Conservation (phyloP, 2,329 filamentous ascomycete species). For the Stenocarpella maydis region DNA sequence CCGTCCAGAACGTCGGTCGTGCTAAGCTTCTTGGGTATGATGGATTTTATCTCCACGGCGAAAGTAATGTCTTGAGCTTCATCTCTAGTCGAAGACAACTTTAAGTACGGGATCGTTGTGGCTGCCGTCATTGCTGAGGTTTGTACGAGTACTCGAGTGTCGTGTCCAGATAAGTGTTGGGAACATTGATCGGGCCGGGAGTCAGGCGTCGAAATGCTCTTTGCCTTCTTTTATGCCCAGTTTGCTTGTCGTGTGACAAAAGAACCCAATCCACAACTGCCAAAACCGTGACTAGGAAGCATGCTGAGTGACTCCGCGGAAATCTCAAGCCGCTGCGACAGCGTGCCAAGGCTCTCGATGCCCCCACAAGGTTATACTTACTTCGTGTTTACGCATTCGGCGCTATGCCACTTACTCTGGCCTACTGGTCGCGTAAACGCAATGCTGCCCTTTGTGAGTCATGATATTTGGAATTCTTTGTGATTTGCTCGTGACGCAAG, state of each 20-base stretch:
- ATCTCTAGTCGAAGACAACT: conserved; percentile 24
- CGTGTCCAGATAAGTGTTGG: conserved; percentile 3
- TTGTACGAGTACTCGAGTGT: too few species aligned
- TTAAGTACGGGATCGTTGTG: background rate
- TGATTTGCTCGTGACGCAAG: conserved; percentile 4
- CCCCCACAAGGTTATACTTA: conserved; percentile 18
- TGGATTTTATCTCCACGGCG: conserved; percentile 35
- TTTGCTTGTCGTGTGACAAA: conserved; percentile 21
- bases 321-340: conserved; percentile 9
- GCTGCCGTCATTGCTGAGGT: conserved; percentile 12
- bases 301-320: conserved; percentile 9
- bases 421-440: background rate
- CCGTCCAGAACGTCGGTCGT: background rate
- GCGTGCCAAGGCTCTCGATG: conserved; percentile 13
- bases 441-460: conserved; percentile 7
- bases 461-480: background rate
- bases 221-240: conserved; percentile 17
- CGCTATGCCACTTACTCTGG: too few species aligned
- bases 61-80: conserved; percentile 30
- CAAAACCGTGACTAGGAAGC: conserved; percentile 12
- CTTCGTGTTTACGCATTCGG: too few species aligned
- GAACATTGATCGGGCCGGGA: background rate
- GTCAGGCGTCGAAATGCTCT: background rate
- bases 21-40: conserved; percentile 2
- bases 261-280: conserved; percentile 6